These are phyloP conservation scores for Hydrangea macrophylla DNA, from an alignment of 148 eudicot genomes.

Conservation along the genomic window DNA sequence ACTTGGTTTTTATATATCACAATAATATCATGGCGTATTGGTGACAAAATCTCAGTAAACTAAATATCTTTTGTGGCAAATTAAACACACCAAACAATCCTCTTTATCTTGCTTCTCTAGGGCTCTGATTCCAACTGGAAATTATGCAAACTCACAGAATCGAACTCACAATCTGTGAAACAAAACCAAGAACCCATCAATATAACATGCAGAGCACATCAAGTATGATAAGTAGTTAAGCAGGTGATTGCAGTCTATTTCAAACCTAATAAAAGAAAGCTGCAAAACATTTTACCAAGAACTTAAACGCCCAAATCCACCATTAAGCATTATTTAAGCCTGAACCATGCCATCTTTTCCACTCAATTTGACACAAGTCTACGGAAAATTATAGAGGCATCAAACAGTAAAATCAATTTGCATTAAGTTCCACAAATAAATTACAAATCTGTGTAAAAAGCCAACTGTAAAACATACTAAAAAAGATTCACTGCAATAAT, in stretches of 20 bases:
- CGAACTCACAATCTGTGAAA: neutral
- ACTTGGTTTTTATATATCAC: conserved; percentile 7
- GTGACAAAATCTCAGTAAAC: neutral
- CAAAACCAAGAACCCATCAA: conserved; percentile 9
- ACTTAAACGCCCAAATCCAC: neutral
- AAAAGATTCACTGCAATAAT: neutral
- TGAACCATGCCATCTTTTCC: neutral
- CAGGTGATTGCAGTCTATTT: neutral
- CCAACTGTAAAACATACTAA: neutral
- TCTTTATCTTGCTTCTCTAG: neutral
- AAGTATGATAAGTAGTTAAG: neutral
- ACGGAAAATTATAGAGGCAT: neutral
- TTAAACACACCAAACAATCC: too few species aligned
- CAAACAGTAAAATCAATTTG: neutral
- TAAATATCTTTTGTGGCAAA: neutral
- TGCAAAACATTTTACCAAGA: neutral
- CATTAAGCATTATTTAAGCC: neutral
- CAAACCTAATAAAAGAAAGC: neutral
- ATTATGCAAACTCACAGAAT: neutral
- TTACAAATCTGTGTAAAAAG: neutral
- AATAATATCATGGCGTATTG: too few species aligned
- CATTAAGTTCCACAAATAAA: neutral
- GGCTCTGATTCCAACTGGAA: neutral
- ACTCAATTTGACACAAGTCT: neutral
- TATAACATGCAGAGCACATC: neutral